phyloP scores from a whole-genome alignment of 2,329 filamentous ascomycete genomes.

The Byssothecium circinans region DNA sequence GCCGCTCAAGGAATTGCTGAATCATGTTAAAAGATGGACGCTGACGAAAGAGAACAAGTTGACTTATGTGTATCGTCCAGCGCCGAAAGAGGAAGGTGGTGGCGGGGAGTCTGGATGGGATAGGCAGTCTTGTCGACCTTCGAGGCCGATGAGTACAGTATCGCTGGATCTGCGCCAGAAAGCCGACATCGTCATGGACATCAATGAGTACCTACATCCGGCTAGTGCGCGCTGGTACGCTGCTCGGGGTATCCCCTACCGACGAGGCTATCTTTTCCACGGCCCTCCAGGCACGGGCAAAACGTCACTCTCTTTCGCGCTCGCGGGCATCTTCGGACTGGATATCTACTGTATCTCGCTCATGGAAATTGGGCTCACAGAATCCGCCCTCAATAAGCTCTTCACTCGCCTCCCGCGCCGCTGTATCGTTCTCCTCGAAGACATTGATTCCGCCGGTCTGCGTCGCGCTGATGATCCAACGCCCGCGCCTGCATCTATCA shows the following conservation, averaged over 20 bases:
- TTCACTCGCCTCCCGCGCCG: conserved; percentile 48
- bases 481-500: not conserved
- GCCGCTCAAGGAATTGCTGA: conserved; percentile 53
- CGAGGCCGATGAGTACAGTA: conserved; percentile 73
- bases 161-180: conserved; percentile 71
- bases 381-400: conserved; percentile 59
- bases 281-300: conserved; percentile 83
- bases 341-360: conserved; percentile 51
- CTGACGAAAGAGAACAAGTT: conserved; percentile 46
- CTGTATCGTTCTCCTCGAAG: conserved; percentile 52
- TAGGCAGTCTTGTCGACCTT: conserved; percentile 57
- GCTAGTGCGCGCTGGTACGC: conserved; percentile 77
- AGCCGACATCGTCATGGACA: conserved; percentile 65
- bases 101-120: conserved; percentile 42
- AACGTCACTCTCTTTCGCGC: conserved; percentile 50
- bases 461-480: conserved; percentile 36
- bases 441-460: conserved; percentile 53
- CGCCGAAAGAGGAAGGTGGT: conserved; percentile 41
- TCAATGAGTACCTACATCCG: conserved; percentile 77
- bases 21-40: conserved; percentile 49
- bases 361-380: conserved; percentile 71
- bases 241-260: conserved; percentile 81
- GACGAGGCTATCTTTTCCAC: conserved; percentile 79
- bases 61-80: conserved; percentile 52
- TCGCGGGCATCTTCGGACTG: conserved; percentile 52